Percentiles rank a stretch among this genome's conserved stretches.
These are phyloP conservation scores for Telfairia occidentalis DNA, from an alignment of 331 rosid species.

Conservation along the genomic window DNA sequence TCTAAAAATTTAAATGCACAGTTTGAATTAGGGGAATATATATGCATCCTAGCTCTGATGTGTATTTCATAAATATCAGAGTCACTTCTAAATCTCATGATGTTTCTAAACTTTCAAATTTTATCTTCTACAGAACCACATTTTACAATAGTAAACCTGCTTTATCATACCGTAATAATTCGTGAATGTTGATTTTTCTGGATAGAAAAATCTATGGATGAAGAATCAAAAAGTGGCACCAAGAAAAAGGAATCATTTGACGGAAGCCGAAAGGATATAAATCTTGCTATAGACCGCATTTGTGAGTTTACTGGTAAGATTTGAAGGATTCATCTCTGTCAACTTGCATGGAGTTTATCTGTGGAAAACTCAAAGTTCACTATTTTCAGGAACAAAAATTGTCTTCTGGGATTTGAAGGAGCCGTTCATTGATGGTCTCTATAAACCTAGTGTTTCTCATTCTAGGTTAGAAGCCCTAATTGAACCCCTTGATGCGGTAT, in stretches of 20 bases:
- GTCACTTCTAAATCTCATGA: neutral
- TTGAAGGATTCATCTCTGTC: neutral
- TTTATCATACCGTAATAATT: neutral
- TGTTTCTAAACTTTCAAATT: neutral
- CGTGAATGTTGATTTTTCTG: slow-evolving; percentile 2
- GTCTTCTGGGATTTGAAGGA: slow-evolving; percentile 88
- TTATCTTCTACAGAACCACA: neutral
- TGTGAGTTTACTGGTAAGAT: slow-evolving; percentile 84
- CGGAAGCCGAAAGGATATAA: slow-evolving; percentile 80
- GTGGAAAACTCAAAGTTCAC: slow-evolving; percentile 3
- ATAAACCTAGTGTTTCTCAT: slow-evolving; percentile 65
- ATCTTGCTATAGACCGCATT: slow-evolving; percentile 70
- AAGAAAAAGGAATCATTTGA: slow-evolving; percentile 63
- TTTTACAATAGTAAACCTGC: neutral
- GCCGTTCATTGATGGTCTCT: slow-evolving; percentile 67
- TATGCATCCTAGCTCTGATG: neutral
- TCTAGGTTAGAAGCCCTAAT: slow-evolving; percentile 72
- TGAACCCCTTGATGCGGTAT: slow-evolving; percentile 82
- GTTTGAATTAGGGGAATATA: neutral
- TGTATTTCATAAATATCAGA: neutral
- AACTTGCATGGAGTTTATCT: slow-evolving; percentile 11
- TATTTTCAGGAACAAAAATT: slow-evolving; percentile 84
- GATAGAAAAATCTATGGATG: slow-evolving; percentile 54
- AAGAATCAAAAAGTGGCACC: slow-evolving; percentile 48
- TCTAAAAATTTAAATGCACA: neutral